Conservation (phyloP, 441 rosid species). For the Adansonia grandidieri region DNA sequence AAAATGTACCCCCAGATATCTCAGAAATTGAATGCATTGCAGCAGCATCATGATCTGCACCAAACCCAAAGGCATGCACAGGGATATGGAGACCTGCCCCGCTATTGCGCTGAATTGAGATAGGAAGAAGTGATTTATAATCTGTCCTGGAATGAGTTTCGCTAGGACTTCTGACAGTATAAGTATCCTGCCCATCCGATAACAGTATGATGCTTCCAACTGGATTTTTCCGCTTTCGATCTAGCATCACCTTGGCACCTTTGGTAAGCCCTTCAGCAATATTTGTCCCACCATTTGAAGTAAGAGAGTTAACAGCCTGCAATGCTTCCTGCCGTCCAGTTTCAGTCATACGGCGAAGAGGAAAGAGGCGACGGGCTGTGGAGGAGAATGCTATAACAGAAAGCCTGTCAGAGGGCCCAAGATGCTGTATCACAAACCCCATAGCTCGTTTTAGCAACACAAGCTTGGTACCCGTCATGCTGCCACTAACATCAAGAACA, state of each 20-base stretch:
- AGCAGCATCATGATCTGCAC: slow-evolving; percentile 67
- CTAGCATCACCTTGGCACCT: slow-evolving; percentile 56
- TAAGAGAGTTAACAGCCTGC: slow-evolving; percentile 60
- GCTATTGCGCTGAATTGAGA: slow-evolving; percentile 33
- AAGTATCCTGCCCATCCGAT: slow-evolving; percentile 44
- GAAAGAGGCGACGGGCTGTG: slow-evolving; percentile 64
- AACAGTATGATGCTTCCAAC: too few species aligned
- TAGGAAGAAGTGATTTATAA: slow-evolving; percentile 55
- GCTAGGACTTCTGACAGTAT: slow-evolving; percentile 45
- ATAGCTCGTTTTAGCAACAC: slow-evolving; percentile 25
- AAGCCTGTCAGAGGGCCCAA: slow-evolving; percentile 69
- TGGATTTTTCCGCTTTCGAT: slow-evolving; percentile 31
- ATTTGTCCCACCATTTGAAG: slow-evolving; percentile 70
- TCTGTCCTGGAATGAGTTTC: slow-evolving; percentile 29
- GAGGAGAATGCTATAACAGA: slow-evolving; percentile 70
- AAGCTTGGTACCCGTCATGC: too few species aligned
- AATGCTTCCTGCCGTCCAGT: slow-evolving; percentile 61
- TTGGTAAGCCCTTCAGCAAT: slow-evolving; percentile 69
- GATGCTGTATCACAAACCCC: slow-evolving; percentile 80
- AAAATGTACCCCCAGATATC: slow-evolving; percentile 69
- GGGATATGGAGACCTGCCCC: slow-evolving; percentile 50
- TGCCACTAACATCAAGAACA: slow-evolving; percentile 48
- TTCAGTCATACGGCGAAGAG: slow-evolving; percentile 68
- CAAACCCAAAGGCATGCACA: slow-evolving; percentile 72
- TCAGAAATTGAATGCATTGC: slow-evolving; percentile 68